Conservation (phyloP, 345 rosid species). For the Clausena lansium region DNA sequence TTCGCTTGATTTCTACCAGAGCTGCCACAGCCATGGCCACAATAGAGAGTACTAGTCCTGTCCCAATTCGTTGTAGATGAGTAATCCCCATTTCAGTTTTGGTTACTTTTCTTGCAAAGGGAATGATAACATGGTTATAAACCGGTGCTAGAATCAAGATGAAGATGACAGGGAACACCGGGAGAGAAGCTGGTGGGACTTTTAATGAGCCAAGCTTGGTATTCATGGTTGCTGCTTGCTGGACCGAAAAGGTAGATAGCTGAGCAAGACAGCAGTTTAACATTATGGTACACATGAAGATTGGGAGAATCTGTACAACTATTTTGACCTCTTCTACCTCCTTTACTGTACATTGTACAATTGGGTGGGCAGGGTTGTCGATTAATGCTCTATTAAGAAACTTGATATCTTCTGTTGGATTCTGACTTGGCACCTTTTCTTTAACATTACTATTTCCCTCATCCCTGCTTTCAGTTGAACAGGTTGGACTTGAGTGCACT, state of each 20-base stretch:
- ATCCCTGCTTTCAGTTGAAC: conserved; percentile 29
- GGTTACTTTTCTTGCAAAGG: conserved; percentile 57
- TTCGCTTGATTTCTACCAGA: conserved; percentile 65
- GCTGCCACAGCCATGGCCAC: conserved; percentile 87
- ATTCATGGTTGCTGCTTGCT: conserved; percentile 89
- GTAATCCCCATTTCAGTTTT: conserved; percentile 72
- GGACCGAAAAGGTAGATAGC: conserved; percentile 88
- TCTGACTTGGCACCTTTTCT: conserved; percentile 14
- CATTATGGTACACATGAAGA: conserved; percentile 85
- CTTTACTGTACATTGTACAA: conserved; percentile 47
- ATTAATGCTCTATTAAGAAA: conserved; percentile 48
- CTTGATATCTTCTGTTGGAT: conserved; percentile 27
- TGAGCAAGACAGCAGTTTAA: conserved; percentile 93
- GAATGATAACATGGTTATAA: conserved; percentile 63
- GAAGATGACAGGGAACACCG: conserved; percentile 79
- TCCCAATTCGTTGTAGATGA: conserved; percentile 78
- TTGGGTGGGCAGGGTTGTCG: conserved; percentile 23
- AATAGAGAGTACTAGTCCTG: conserved; percentile 66
- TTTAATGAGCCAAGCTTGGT: conserved; percentile 62
- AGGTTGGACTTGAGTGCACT: conserved; percentile 34
- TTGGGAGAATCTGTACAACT: conserved; percentile 63
- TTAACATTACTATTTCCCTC: conserved; percentile 19
- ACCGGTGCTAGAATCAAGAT: conserved; percentile 73
- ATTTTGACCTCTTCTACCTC: conserved; percentile 70
- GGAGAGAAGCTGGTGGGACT: conserved; percentile 91